phyloP scores from a whole-genome alignment of 164 flowering plant species.

The Amborella trichopoda region DNA sequence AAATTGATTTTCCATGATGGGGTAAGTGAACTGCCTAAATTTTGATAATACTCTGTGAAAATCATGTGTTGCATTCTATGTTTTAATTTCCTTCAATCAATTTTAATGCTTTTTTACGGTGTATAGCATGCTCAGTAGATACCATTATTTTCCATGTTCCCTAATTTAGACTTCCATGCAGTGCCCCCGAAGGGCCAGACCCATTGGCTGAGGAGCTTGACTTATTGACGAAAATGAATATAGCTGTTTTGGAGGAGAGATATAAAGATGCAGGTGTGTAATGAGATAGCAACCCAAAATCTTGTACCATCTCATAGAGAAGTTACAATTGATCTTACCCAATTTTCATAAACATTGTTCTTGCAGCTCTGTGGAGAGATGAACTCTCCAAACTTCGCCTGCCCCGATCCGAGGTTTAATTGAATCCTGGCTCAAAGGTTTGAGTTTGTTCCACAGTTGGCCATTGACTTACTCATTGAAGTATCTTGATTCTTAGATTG shows the following conservation, averaged over 20 bases:
- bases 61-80: no score
- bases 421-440: not conserved
- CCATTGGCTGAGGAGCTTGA: constrained; percentile 41
- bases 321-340: not conserved
- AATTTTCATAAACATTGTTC: not conserved
- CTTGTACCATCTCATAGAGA: not conserved
- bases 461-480: no score
- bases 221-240: constrained; percentile 39
- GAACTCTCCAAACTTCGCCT: constrained; percentile 33
- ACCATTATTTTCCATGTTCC: no score
- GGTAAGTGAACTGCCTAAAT: no score
- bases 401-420: constrained; percentile 10
- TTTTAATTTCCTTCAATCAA: no score
- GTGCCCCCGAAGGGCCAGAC: constrained; percentile 72
- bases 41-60: no score
- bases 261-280: constrained; percentile 72
- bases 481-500: no score
- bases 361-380: constrained; percentile 54
- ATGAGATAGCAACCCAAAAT: not conserved
- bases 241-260: constrained; percentile 57
- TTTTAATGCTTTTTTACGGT: no score
- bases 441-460: not conserved
- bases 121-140: no score
- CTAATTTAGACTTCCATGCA: constrained; percentile 18
- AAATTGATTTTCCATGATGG: no score